Evolutionary conservation across 257 asterid genomes (phyloP).

Genomic region (Leonotis leonurus): DNA sequence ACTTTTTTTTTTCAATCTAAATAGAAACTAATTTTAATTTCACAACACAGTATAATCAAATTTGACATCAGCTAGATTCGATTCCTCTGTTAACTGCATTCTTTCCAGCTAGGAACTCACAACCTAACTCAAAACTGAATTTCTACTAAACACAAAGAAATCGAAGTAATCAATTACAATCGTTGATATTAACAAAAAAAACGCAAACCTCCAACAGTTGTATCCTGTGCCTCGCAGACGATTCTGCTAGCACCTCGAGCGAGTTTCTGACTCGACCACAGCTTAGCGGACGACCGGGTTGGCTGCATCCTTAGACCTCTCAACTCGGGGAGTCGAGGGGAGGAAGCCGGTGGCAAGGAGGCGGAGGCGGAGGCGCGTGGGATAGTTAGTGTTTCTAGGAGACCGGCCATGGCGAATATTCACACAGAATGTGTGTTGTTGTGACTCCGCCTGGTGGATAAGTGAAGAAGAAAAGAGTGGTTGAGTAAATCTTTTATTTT

Average conservation of each 20-base stretch:
- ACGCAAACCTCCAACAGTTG: slow-evolving; percentile 54
- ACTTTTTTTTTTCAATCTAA: background rate
- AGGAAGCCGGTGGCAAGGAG: slow-evolving; percentile 38
- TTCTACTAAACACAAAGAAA: background rate
- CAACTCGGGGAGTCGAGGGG: slow-evolving; percentile 47
- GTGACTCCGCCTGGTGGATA: slow-evolving; percentile 20
- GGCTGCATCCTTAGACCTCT: slow-evolving; percentile 57
- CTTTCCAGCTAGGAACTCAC: background rate
- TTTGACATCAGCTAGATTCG: background rate
- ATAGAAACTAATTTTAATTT: background rate
- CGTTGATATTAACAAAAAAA: too few species aligned
- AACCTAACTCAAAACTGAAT: background rate
- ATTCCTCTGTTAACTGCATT: background rate
- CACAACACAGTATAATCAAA: background rate
- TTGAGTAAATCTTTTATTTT: too few species aligned
- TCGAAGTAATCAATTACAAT: background rate
- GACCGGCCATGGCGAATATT: slow-evolving; percentile 49
- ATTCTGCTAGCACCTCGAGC: slow-evolving; percentile 41
- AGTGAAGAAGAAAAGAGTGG: slow-evolving; percentile 6
- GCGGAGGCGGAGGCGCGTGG: slow-evolving; percentile 67
- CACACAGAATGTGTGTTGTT: slow-evolving; percentile 8
- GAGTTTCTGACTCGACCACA: slow-evolving; percentile 29
- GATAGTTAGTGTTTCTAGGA: slow-evolving; percentile 55
- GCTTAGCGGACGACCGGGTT: slow-evolving; percentile 38
- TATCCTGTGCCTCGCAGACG: slow-evolving; percentile 77